Evolutionary conservation across 495 filamentous ascomycete genomes (phyloP).

Genomic region (Trichoderma virens): DNA sequence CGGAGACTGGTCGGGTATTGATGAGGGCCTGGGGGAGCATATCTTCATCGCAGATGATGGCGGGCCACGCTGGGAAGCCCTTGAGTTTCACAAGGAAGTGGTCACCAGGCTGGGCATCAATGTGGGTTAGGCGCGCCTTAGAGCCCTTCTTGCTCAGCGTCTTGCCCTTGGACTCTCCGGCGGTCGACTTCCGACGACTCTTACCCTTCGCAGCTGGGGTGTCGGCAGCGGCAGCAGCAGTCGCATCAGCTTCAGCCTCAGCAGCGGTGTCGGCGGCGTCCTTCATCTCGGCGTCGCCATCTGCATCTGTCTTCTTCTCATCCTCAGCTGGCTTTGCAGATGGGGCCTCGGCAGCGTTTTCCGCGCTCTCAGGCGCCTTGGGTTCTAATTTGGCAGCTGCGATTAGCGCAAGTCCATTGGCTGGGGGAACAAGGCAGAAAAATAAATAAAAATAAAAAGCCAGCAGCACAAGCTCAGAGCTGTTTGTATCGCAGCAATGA

Average conservation of each 20-base stretch:
- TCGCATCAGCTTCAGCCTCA: slow-evolving; percentile 17
- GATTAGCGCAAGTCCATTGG: slow-evolving; percentile 6
- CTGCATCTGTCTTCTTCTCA: slow-evolving; percentile 21
- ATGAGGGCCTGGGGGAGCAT: slow-evolving; percentile 73
- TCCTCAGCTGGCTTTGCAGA: slow-evolving; percentile 30
- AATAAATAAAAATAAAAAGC: not conserved
- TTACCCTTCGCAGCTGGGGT: slow-evolving; percentile 37
- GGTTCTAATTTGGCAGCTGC: slow-evolving; percentile 4
- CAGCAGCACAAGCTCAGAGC: not conserved
- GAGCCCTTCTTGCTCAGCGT: slow-evolving; percentile 81
- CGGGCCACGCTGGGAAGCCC: slow-evolving; percentile 85
- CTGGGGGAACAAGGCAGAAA: not conserved
- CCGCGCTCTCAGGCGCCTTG: slow-evolving; percentile 11
- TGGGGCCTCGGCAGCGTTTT: slow-evolving; percentile 18
- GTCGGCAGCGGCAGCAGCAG: slow-evolving; percentile 18
- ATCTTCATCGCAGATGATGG: slow-evolving; percentile 82
- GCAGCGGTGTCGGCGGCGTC: slow-evolving; percentile 17
- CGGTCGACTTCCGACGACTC: slow-evolving; percentile 58
- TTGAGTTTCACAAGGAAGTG: slow-evolving; percentile 81
- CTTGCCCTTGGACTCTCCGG: slow-evolving; percentile 63
- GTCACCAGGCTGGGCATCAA: slow-evolving; percentile 76
- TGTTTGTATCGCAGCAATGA: not conserved
- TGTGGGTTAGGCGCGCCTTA: slow-evolving; percentile 57
- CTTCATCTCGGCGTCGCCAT: slow-evolving; percentile 21
- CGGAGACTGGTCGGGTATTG: slow-evolving; percentile 69